Conservation (phyloP, 2,329 filamentous ascomycete species). For the Trichoderma simmonsii region DNA sequence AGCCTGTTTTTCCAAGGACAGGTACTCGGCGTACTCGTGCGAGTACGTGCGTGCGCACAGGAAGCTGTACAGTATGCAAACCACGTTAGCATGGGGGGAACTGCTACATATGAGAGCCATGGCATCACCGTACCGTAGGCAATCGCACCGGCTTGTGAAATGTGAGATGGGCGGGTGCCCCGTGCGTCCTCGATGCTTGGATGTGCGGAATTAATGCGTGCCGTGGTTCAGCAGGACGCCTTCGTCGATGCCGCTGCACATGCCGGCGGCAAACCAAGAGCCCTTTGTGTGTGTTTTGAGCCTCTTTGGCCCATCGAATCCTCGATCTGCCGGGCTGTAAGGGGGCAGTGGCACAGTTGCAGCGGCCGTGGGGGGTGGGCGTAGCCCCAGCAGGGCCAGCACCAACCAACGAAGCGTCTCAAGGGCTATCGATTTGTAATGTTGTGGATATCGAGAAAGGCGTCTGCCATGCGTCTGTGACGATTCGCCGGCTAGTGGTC, state of each 20-base stretch:
- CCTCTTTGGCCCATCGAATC: conserved; percentile 5
- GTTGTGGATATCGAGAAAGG: not conserved
- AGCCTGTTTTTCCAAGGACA: not conserved
- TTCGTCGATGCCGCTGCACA: conserved; percentile 2
- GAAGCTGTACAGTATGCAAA: not conserved
- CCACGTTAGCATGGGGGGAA: not conserved
- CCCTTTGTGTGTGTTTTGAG: conserved; percentile 1
- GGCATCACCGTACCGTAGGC: not conserved
- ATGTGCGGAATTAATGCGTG: conserved; percentile 2
- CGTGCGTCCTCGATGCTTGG: not conserved
- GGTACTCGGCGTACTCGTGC: not conserved
- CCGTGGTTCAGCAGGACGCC: not conserved
- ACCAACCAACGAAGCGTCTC: not conserved
- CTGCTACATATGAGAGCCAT: not conserved
- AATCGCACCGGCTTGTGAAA: not conserved
- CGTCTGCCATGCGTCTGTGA: conserved; percentile 3
- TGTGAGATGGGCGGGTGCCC: not conserved
- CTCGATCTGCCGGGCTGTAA: conserved; percentile 17
- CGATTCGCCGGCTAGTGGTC: not conserved
- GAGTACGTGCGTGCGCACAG: not conserved
- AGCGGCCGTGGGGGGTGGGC: conserved; percentile 3
- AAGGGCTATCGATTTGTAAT: conserved; percentile 16
- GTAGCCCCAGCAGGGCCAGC: conserved; percentile 10
- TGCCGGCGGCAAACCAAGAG: conserved; percentile 10
- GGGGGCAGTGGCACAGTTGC: conserved; percentile 4